Base-by-base conservation (phyloP, 2,329 filamentous ascomycete species). In the Neonectria neomacrospora region DNA sequence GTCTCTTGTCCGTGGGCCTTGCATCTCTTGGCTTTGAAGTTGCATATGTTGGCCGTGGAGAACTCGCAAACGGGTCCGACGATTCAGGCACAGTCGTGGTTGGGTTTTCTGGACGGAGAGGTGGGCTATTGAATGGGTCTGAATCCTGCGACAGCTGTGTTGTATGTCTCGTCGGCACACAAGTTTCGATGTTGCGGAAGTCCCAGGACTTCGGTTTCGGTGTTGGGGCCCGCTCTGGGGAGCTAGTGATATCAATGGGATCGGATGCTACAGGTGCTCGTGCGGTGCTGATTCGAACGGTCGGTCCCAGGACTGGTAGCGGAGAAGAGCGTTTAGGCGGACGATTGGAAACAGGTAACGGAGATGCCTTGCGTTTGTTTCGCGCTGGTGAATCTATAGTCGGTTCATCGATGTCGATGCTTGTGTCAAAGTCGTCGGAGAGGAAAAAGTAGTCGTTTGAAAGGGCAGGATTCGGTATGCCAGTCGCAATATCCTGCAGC, bases 401-500 rank as follows among this genome's bases (percentile, higher is more conserved):
- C 63, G 58, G 68, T 8, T 76, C 74, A 8, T 79, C 77, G 2
- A 81, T 61, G 9, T 80, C 77, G 5, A 77, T 73, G 1, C 78
- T 81, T 8, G 74, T 77, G 44, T 83, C 80, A 52, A 81, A 82
- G 45, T 83, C 81, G 22, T 73, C 71, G 9, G 71, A 73, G n/a
- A 73, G 58, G 32, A 73, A 67, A 3, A 67, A 26, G 47, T 54
- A 57, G 12, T 66, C 67, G 20, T 64, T 51, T 1, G 61, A 62
- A 1, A 65, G 16, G 5, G 58, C 26, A 26, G 20, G 30, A 14
- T 32, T 44, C 11, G 2, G 10, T 59, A 11, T 10, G 26, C n/a
- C 23, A 28, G 41, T 50, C 6, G 53, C 20, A n/a, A 14, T 18
- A 10, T 60, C 12, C 22, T 9, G 48, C 22, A 22, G 52, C 54